A percentile compares a stretch with the other conserved stretches of the same genome.
Conservation (phyloP, 164 flowering plant species). For the Magnolia changhungtana region DNA sequence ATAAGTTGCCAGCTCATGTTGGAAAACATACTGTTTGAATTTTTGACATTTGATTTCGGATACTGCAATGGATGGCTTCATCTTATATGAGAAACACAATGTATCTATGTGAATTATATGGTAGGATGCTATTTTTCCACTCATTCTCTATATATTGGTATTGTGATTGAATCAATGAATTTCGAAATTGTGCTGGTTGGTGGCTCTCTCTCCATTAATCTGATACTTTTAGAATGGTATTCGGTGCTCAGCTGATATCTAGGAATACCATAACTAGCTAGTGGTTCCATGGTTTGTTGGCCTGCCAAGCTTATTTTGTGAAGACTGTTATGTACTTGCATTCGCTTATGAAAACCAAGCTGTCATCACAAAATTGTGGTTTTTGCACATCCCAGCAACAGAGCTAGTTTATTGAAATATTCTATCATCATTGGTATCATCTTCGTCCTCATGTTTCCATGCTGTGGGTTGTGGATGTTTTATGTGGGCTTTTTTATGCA, state of each 20-base stretch:
- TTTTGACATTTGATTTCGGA: background rate
- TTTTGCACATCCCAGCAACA: background rate
- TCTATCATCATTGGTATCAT: background rate
- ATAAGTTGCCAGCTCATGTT: background rate
- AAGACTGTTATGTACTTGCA: background rate
- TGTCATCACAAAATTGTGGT: too few relatives aligned
- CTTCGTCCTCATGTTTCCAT: background rate
- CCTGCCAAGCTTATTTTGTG: background rate
- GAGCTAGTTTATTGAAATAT: background rate
- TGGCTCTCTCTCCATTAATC: background rate
- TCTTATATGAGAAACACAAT: background rate
- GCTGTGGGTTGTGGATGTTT: background rate
- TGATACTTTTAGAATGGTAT: background rate
- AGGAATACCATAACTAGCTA: background rate
- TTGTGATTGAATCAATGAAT: background rate
- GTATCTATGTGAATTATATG: background rate
- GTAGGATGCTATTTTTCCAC: background rate
- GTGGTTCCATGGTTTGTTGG: background rate
- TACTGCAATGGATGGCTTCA: background rate
- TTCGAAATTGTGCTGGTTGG: background rate
- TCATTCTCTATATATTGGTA: background rate
- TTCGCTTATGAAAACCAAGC: too few relatives aligned
- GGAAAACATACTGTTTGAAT: background rate
- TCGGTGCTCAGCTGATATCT: background rate
- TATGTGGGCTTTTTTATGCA: conserved; percentile 23